Base-by-base conservation (phyloP, 176 grass and related monocot genomes). In the Aegilops sharonensis region DNA sequence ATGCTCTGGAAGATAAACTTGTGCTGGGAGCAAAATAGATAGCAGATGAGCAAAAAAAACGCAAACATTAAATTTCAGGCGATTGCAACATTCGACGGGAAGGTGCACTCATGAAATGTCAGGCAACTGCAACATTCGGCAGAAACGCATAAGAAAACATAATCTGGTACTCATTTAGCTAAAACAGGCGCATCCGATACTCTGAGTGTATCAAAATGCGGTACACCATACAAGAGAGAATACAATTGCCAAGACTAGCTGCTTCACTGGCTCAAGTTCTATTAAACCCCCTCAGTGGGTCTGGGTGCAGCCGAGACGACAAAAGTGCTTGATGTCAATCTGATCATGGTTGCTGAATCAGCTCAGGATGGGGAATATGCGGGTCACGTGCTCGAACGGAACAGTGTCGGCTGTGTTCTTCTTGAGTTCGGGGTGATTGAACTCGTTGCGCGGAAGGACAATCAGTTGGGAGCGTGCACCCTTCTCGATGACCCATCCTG, bases 341-440 rank as follows among this genome's bases (percentile, higher is more conserved):
- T 42, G 8, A 60, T 84, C 30, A 83, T 73, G 74, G 47, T 78
- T 59, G 45, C 23, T 84, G 59, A 87, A 89, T 98, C 87, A 99
- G 81, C 92, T 99, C 61, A 96, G 85, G 56, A 87, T 81, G 21
- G 92, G 94, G 68, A 95, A 99, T 81, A 99, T 93, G 75, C 94
- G 92, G 21, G 97, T 99, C 18, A 99, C 64, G 32, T 96, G 97
- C 79, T 99, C 92, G 21, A 96, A 94, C 0, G 92, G 92, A 64
- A 99, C 89, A 0, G 65, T 84, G 67, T 99, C 97, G 59, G 87
- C 79, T 45, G 90, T 72, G 71, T 92, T 96, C 83, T 96, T 99
- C 92, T 99, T 99, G 47, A 99, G 97, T 81, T 96, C 94, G 0
- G 97, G 97, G 77, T 96, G 97, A 77, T 96, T 99, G 85, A 93